Evolutionary conservation across 495 filamentous ascomycete species (phyloP).

Genomic region (Chaetomium tenue): DNA sequence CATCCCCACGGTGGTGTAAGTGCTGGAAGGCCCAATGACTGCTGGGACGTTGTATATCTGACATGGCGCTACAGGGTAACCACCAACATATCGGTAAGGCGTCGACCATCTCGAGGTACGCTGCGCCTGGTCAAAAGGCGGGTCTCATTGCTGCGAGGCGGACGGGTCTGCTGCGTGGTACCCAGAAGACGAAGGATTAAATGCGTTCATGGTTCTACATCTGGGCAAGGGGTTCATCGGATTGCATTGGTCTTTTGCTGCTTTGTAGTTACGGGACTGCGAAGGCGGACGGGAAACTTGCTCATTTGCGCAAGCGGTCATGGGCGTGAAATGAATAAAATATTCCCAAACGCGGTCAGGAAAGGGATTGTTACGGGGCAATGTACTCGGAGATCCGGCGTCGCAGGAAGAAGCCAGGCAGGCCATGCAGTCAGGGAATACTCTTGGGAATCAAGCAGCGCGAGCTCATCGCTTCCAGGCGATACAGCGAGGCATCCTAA

Average conservation of each 20-base stretch:
- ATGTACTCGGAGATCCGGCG: conserved; percentile 16
- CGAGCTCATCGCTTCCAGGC: conserved; percentile 18
- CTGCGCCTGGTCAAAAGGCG: conserved; percentile 98
- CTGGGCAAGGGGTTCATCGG: conserved; percentile 55
- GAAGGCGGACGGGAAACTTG: conserved; percentile 38
- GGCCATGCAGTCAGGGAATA: conserved; percentile 22
- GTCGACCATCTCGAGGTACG: conserved; percentile 97
- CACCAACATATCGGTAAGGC: conserved; percentile 99
- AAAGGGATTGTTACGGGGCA: conserved; percentile 21
- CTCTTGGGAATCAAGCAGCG: conserved; percentile 21
- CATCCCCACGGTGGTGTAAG: conserved; percentile 92
- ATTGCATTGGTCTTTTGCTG: conserved; percentile 54
- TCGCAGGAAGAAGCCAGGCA: conserved; percentile 18
- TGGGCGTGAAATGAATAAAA: conserved; percentile 40
- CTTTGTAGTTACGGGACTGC: conserved; percentile 53
- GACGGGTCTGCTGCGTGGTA: conserved; percentile 98
- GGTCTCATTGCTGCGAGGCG: conserved; percentile 99
- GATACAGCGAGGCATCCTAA: conserved; percentile 10
- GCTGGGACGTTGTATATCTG: conserved; percentile 29
- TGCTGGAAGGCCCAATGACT: conserved; percentile 12
- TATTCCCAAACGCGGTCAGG: conserved; percentile 38
- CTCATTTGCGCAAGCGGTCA: conserved; percentile 36
- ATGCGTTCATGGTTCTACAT: conserved; percentile 52
- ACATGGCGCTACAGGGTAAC: conserved; percentile 71
- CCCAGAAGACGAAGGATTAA: conserved; percentile 99